Base-by-base conservation (phyloP, 73 alveolate genomes). In the Paramecium tetraurelia region DNA sequence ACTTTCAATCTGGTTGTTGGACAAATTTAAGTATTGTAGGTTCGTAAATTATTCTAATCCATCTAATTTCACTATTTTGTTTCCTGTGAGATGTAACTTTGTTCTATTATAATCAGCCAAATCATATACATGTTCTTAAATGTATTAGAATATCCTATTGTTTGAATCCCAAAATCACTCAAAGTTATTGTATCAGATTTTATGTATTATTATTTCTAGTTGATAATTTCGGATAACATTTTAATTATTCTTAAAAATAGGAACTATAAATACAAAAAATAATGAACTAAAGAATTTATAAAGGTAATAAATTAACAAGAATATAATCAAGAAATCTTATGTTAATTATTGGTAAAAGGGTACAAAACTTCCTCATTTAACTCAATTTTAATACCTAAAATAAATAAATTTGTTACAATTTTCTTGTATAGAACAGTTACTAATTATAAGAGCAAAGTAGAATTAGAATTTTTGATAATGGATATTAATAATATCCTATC, bases 161-260 rank as follows among this genome's bases (percentile, higher is more conserved):
- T 63, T 31, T 63, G 50, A 22, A 63, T 63, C 0, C 84, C 84
- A 27, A 11, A 63, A 31, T 63, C 84, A 12, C 41, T 33, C 46
- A 31, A 63, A 63, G 84, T 63, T 27, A 63, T 63, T 0, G 84
- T 24, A 33, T 63, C 84, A 14, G 41, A 33, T 63, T 63, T 63
- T 14, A 63, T 27, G 84, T 63, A 63, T 33, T 63, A 63, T 27
- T 63, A 63, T 63, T 63, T 63, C 46, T 63, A 33, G 46, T 63
- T 63, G 50, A 63, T 63, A 63, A 63, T 63, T 63, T 63, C 84
- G 11, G 84, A 63, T 63, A 63, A 63, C 84, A 63, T 63, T 63
- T 53, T 53, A 53, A 53, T 53, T 53, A 53, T 53, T 53, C 33
- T 53, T 18, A 53, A 53, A 20, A n/a, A 53, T n/a, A 40, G 2